Conservation (phyloP, 2,329 filamentous ascomycete genomes). For the Alternaria longipes region DNA sequence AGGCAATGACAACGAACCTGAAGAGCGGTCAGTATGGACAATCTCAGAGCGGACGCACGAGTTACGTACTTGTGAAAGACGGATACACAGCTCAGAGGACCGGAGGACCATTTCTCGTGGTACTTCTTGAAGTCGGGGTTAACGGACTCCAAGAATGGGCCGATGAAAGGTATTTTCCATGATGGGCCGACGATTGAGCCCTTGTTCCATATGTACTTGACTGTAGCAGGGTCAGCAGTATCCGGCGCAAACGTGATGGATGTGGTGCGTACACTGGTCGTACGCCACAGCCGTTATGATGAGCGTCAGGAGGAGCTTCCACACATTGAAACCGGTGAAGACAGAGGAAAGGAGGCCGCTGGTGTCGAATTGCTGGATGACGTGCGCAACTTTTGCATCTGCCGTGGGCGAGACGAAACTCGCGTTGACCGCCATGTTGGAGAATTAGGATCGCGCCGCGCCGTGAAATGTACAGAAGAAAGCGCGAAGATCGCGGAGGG, state of each 20-base stretch:
- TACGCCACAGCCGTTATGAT: slow-evolving; percentile 79
- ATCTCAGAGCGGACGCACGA: not conserved
- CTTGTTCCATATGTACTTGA: slow-evolving; percentile 59
- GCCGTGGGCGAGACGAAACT: slow-evolving; percentile 53
- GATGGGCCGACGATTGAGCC: slow-evolving; percentile 58
- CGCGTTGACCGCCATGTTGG: slow-evolving; percentile 48
- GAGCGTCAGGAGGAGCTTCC: slow-evolving; percentile 64
- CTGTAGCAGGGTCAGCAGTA: slow-evolving; percentile 58
- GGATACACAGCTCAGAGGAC: slow-evolving; percentile 92
- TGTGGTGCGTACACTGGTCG: slow-evolving; percentile 78
- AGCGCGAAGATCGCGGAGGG: slow-evolving; percentile 18
- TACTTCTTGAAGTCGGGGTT: slow-evolving; percentile 93
- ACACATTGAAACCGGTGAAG: slow-evolving; percentile 42
- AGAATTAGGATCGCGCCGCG: slow-evolving; percentile 12
- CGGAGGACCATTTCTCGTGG: slow-evolving; percentile 90
- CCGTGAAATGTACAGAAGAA: not conserved
- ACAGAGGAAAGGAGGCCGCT: slow-evolving; percentile 45
- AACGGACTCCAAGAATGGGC: slow-evolving; percentile 92
- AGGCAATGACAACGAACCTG: slow-evolving; percentile 96
- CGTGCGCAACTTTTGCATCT: slow-evolving; percentile 48
- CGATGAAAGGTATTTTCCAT: slow-evolving; percentile 67
- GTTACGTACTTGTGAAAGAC: slow-evolving; percentile 91
- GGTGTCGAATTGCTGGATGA: slow-evolving; percentile 41
- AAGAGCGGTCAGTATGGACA: slow-evolving; percentile 25
- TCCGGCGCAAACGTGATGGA: slow-evolving; percentile 1